Conservation (phyloP, 2,329 filamentous ascomycete species). For the Neopestalotiopsis sp. region DNA sequence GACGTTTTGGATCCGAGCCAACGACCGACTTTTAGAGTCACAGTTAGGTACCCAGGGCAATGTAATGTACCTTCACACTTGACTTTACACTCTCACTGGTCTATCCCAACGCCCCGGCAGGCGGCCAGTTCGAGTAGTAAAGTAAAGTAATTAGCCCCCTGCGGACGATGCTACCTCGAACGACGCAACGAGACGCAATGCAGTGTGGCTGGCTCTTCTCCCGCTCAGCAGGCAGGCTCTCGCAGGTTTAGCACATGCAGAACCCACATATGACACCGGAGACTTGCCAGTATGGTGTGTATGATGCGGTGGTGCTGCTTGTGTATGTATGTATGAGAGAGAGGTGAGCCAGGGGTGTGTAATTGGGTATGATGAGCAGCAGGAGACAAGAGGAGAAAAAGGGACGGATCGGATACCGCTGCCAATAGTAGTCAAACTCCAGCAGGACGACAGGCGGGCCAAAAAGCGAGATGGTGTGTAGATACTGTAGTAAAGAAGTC, state of each 20-base stretch:
- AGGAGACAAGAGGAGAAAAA: background rate
- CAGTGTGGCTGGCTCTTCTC: constrained; percentile 11
- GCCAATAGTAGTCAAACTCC: background rate
- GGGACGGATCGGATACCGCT: background rate
- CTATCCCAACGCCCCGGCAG: background rate
- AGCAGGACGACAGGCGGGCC: background rate
- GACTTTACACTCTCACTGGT: no score
- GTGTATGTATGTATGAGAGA: background rate
- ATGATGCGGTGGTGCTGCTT: background rate
- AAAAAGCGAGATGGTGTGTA: background rate
- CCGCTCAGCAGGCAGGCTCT: background rate
- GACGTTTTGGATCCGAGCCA: constrained; percentile 14
- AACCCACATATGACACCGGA: background rate
- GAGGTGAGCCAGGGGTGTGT: background rate
- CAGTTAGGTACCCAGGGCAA: background rate
- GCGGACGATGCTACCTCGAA: background rate
- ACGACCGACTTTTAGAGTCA: constrained; percentile 2
- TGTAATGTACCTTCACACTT: no score
- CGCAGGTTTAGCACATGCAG: constrained; percentile 10
- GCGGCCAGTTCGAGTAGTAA: background rate
- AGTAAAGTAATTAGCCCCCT: background rate
- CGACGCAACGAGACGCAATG: background rate
- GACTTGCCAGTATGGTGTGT: constrained; percentile 2
- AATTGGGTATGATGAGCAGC: constrained; percentile 5
- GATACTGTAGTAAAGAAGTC: background rate